Conservation (phyloP, 768 basidiomycete genomes). For the Mycena capillaripes region DNA sequence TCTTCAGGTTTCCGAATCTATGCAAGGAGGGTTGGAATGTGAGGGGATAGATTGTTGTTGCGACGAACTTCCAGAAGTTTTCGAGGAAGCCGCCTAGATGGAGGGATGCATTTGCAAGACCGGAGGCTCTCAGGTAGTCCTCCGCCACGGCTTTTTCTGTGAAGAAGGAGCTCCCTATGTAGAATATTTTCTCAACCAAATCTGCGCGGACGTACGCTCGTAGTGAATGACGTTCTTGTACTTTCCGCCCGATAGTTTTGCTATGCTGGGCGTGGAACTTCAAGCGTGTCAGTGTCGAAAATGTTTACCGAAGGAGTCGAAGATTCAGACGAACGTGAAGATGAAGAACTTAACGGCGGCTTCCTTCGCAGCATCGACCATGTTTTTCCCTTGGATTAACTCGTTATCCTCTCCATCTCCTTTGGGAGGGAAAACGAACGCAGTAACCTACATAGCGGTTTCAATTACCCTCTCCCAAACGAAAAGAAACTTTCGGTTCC, state of each 20-base stretch:
- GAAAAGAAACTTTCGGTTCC: not conserved
- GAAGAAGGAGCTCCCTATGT: not conserved
- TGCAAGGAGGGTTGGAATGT: not conserved
- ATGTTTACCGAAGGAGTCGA: not conserved
- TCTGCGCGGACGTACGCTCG: not conserved
- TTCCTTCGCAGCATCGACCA: not conserved
- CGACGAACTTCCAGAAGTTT: not conserved
- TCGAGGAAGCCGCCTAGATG: not conserved
- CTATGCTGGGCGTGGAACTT: not conserved
- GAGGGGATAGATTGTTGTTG: not conserved
- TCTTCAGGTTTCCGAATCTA: not conserved
- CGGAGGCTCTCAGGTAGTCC: not conserved
- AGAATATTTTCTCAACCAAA: not conserved
- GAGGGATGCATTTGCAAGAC: not conserved
- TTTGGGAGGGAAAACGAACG: not conserved
- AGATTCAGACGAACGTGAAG: not conserved
- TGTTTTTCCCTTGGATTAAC: not conserved
- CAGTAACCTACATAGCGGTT: not conserved
- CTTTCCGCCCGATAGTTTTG: not conserved
- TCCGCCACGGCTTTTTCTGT: not conserved
- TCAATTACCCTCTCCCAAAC: no score
- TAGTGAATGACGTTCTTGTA: not conserved
- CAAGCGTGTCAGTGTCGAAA: not conserved
- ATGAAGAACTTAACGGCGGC: conserved; percentile 1
- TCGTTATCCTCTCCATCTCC: not conserved